These are phyloP conservation scores for Dactylonectria macrodidyma DNA, from an alignment of 2,329 filamentous ascomycete species.

Conservation along the genomic window DNA sequence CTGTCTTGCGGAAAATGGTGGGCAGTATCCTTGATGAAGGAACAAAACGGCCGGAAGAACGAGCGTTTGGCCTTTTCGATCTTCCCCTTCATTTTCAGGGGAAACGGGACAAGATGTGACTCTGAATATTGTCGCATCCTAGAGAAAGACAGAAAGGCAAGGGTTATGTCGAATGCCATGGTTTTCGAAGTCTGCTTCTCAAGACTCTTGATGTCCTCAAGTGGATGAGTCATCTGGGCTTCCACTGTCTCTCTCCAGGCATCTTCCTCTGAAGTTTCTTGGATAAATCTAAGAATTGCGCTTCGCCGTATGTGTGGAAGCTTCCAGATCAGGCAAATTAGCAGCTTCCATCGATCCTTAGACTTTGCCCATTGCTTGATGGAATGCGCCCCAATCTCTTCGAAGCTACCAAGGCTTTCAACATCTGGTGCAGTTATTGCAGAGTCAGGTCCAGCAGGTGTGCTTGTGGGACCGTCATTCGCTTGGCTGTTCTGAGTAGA, in stretches of 20 bases:
- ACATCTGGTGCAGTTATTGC: conserved; percentile 35
- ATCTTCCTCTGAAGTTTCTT: conserved; percentile 30
- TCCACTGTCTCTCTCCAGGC: conserved; percentile 40
- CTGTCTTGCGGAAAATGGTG: conserved; percentile 51
- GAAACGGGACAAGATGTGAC: conserved; percentile 36
- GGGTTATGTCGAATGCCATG: conserved; percentile 50
- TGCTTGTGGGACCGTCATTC: neutral
- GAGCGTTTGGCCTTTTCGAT: conserved; percentile 22
- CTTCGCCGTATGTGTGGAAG: conserved; percentile 49
- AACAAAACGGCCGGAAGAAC: conserved; percentile 44
- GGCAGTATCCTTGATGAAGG: conserved; percentile 46
- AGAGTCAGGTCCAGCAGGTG: neutral
- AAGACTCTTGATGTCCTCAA: conserved; percentile 30
- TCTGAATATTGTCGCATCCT: conserved; percentile 45
- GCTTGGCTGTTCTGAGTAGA: neutral
- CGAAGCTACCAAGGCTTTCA: conserved; percentile 42
- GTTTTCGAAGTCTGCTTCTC: conserved; percentile 26
- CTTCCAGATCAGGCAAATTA: conserved; percentile 50
- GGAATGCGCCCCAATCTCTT: conserved; percentile 40
- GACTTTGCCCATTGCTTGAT: conserved; percentile 45
- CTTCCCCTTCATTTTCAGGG: conserved; percentile 37
- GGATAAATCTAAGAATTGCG: conserved; percentile 44
- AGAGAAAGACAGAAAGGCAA: conserved; percentile 51
- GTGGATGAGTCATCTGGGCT: conserved; percentile 37
- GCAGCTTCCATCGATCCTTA: conserved; percentile 49